phyloP scores from a whole-genome alignment of 192 early-diverging fungal species.

The Phlyctochytrium planicorne region DNA sequence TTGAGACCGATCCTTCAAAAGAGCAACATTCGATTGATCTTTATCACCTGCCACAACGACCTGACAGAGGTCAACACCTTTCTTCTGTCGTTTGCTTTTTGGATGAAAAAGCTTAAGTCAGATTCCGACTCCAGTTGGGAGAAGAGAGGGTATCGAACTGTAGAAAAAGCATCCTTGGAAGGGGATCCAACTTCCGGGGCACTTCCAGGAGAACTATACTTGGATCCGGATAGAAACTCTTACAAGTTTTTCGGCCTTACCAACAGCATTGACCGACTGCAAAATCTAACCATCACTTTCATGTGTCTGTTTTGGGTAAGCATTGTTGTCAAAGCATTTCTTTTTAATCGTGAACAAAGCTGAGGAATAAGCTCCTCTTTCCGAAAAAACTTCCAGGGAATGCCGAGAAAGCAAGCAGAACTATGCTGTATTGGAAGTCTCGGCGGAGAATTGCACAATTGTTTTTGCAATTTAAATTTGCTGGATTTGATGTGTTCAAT shows the following conservation, averaged over 20 bases:
- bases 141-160: no score
- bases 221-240: background rate
- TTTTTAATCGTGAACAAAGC: no score
- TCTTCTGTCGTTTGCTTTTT: background rate
- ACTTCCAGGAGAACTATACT: constrained; percentile 1
- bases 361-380: no score
- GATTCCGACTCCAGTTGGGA: background rate
- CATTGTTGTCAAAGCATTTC: no score
- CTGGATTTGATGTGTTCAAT: no score
- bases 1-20: background rate
- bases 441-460: no score
- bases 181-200: background rate
- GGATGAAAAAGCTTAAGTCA: background rate
- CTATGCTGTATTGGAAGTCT: no score
- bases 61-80: background rate
- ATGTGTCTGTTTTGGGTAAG: background rate
- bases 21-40: background rate
- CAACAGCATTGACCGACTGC: background rate
- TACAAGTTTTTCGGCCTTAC: background rate
- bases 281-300: background rate
- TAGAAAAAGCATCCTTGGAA: background rate
- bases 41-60: constrained; percentile 8
- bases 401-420: background rate
- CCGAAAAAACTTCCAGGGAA: background rate
- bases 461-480: no score